Conservation (phyloP, 805 yeast genomes). For the Alloascoidea hylecoeti region DNA sequence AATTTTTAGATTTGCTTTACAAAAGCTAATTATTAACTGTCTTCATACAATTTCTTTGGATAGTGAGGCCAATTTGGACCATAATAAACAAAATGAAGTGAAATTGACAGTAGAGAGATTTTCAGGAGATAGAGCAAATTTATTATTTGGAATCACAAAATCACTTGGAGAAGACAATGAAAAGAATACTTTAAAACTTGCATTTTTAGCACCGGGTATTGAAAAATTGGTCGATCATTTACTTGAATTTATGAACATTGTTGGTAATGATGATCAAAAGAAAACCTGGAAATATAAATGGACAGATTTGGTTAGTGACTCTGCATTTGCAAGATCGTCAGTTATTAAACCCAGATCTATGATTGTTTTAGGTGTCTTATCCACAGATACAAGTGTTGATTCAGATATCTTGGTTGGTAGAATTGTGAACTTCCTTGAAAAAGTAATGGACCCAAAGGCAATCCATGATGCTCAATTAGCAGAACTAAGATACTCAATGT, state of each 20-base stretch:
- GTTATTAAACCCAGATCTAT: conserved; percentile 22
- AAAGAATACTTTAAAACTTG: conserved; percentile 26
- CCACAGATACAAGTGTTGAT: conserved; percentile 41
- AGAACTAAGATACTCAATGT: conserved; percentile 21
- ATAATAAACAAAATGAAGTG: conserved; percentile 28
- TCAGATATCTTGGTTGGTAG: conserved; percentile 29
- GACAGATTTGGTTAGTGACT: conserved; percentile 27
- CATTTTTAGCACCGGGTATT: conserved; percentile 24
- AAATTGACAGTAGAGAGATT: conserved; percentile 37
- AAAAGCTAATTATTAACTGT: conserved; percentile 48
- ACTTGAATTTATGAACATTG: conserved; percentile 23
- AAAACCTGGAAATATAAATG: conserved; percentile 33
- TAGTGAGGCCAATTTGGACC: conserved; percentile 28
- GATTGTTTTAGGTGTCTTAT: conserved; percentile 54
- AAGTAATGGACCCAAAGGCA: conserved; percentile 3
- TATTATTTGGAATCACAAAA: conserved; percentile 12
- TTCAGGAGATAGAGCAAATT: conserved; percentile 32
- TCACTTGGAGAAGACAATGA: conserved; percentile 20
- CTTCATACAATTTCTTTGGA: conserved; percentile 55
- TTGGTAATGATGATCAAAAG: conserved; percentile 26
- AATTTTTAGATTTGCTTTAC: conserved; percentile 44
- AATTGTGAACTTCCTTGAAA: conserved; percentile 12
- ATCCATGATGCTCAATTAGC: conserved; percentile 15
- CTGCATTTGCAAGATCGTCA: conserved; percentile 32
- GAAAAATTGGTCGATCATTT: conserved; percentile 36